These are phyloP conservation scores for Annona cherimola DNA, from an alignment of 164 flowering plant species.

Conservation along the genomic window DNA sequence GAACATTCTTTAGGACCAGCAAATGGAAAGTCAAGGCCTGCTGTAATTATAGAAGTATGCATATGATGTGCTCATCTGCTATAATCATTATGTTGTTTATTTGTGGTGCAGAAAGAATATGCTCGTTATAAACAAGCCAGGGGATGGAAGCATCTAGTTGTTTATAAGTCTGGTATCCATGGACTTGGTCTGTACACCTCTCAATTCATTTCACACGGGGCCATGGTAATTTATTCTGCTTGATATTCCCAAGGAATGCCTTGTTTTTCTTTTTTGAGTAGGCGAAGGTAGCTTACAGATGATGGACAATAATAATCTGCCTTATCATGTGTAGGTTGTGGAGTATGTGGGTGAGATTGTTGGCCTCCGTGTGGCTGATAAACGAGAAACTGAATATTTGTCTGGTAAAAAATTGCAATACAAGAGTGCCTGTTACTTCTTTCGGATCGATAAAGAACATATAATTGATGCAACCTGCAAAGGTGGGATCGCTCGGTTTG, in stretches of 20 bases:
- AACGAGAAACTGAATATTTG: slow-evolving; percentile 61
- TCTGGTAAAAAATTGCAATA: slow-evolving; percentile 54
- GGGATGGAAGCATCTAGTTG: slow-evolving; percentile 66
- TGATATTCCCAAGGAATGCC: not conserved
- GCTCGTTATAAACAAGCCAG: slow-evolving; percentile 57
- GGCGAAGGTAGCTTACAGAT: not conserved
- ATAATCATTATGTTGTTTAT: not conserved
- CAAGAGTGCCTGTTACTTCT: slow-evolving; percentile 72
- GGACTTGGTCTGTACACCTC: slow-evolving; percentile 82
- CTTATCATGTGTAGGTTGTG: slow-evolving; percentile 45
- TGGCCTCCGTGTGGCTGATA: slow-evolving; percentile 66
- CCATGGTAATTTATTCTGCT: slow-evolving; percentile 41
- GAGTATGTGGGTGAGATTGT: slow-evolving; percentile 81
- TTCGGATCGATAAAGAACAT: slow-evolving; percentile 67
- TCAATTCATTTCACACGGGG: slow-evolving; percentile 54
- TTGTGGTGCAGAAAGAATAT: slow-evolving; percentile 60
- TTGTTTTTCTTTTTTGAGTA: not conserved
- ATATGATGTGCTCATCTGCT: too few relatives aligned
- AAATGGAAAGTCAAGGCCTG: not conserved
- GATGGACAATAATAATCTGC: not conserved
- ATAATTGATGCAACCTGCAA: slow-evolving; percentile 70
- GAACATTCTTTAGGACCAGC: not conserved
- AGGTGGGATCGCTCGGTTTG: slow-evolving; percentile 86
- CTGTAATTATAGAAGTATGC: not conserved
- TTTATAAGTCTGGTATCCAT: slow-evolving; percentile 76